A percentile compares a stretch with the other conserved stretches of the same genome.
phyloP scores from a whole-genome alignment of 768 basidiomycete genomes.

The Termitomyces heimii region DNA sequence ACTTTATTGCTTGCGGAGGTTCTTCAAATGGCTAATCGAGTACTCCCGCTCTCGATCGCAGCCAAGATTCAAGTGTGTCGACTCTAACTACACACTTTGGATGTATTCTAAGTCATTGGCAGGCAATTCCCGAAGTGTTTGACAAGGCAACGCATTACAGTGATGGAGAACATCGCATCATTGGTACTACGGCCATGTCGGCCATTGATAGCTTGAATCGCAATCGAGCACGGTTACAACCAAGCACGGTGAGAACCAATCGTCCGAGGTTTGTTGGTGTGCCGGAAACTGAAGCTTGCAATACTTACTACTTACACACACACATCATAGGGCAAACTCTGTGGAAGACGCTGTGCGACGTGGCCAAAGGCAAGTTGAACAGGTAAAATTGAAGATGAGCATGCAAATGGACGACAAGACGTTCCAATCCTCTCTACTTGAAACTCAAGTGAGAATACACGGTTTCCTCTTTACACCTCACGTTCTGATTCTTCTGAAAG shows the following conservation, averaged over 20 bases:
- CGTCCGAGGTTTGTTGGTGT: conserved; percentile 51
- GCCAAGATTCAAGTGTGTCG: conserved; percentile 71
- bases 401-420: conserved; percentile 95
- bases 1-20: conserved; percentile 89
- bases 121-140: conserved; percentile 86
- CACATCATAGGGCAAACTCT: conserved; percentile 56
- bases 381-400: conserved; percentile 81
- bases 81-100: neutral
- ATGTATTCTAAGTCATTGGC: neutral
- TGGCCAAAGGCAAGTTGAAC: conserved; percentile 87
- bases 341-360: conserved; percentile 83
- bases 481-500: conserved; percentile 27
- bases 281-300: neutral
- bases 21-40: conserved; percentile 80
- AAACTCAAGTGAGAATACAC: conserved; percentile 64
- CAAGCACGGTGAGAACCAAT: conserved; percentile 43
- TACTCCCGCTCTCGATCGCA: conserved; percentile 77
- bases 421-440: conserved; percentile 79
- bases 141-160: conserved; percentile 75
- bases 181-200: conserved; percentile 79
- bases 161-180: conserved; percentile 70
- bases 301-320: too few relatives aligned
- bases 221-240: conserved; percentile 71
- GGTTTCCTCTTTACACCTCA: neutral
- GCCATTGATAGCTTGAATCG: conserved; percentile 92